Evolutionary conservation across 306 rosid species (phyloP), one percentile per base, ranked within the genome.

Genomic region (Myrica gale): DNA sequence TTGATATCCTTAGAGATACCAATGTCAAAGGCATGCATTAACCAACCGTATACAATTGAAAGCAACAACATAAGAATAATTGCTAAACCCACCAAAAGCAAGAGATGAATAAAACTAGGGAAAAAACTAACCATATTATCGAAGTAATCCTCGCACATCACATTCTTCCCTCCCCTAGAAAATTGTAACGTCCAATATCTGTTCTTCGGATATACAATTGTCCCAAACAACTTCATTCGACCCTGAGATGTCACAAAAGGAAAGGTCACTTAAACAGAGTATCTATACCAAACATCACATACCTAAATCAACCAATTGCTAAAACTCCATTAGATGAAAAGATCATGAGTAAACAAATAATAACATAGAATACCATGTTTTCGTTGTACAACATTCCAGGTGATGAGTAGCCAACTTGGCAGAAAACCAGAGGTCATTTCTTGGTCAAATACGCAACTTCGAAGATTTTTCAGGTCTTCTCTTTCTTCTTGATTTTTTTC

Each of bases 191-290:
- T 92, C 87, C 92, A 78, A 84, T 94, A 94, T 84, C 85, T 90
- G 84, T 88, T 94, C 78, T 84, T 83, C 8, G 98, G 98, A 81
- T 90, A 94, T 43, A 90, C 87, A 69, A 94, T 90, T 23, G 97
- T 92, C 78, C 98, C 98, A 77, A 94, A 92, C 86, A 94, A 81
- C 86, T 94, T 94, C 90, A 94, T 84, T 72, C 82, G 87, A 41
- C 98, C 98, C 96, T 89, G 88, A 53, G 73, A 82, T 19, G 46
- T 21, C 79, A 23, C 12, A 72, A 79, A 73, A 74, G 72, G 81
- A 5, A 8, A 26, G 53, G 68, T 50, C 41, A 6, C 57, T 57
- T 57, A 57, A 4, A 3, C 21, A 56, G 20, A 19, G 39, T 9
- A 57, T 57, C 1, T 9, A 20, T 46, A 9, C 61, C 75, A 69